Evolutionary conservation across 768 basidiomycete species (phyloP), one percentile per base, ranked within the genome.

Genomic region (Coprinellus micaceus): DNA sequence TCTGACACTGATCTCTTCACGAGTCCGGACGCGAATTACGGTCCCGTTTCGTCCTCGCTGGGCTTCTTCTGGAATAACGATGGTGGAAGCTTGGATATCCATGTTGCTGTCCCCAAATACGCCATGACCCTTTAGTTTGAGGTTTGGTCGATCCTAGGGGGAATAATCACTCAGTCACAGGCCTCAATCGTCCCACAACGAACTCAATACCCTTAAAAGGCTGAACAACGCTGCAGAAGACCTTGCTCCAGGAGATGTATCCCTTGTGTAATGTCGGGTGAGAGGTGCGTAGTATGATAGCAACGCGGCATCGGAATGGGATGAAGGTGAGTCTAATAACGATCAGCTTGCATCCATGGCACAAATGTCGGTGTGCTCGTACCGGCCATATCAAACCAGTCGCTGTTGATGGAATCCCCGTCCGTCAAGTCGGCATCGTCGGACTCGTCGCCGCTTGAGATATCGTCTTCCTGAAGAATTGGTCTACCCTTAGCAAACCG

Each of bases 361-460:
- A 43, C 10, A 6, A 43, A 19, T 17, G 19, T 5, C 13, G n/a
- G 40, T 19, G n/a, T 15, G 45, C 19, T 60, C 70, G 57, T 56
- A 82, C 82, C 76, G 47, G 59, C 63, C 49, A 71, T 52, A 52
- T 83, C 77, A 26, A 76, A 77, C 80, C 76, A 79, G 50, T 73
- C 71, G 66, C 73, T 73, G 44, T 80, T 80, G 12, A 80, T 77
- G 44, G 74, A 78, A 54, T 72, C 71, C 37, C 68, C 72, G 46
- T 86, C 86, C 2, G 83, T 87, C 48, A 88, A 64, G 63, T 86
- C 87, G 22, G 82, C 84, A 60, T 89, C 73, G 61, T 92, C 91
- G 2, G 91, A 92, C 68, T 93, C 91, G 60, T 91, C 90, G 2
- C 82, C 84, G 49, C 83, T 86, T 9, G 81, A 82, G 63, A 85